These are phyloP conservation scores for Mucor lusitanicus DNA, from an alignment of 371 early-diverging fungal species.

Conservation along the genomic window DNA sequence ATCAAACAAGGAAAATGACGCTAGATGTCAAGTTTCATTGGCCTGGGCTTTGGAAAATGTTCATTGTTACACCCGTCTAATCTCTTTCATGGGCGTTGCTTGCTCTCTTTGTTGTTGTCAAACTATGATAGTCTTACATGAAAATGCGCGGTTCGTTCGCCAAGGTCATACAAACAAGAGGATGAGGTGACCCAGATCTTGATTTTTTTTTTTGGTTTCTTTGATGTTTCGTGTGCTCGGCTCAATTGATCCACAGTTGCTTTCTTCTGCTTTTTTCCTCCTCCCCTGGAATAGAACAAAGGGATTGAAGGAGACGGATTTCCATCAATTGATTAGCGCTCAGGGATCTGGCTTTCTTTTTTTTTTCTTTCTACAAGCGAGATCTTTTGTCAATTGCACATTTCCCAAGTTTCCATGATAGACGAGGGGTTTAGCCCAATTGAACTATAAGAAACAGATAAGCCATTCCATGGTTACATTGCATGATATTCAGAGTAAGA, in stretches of 20 bases:
- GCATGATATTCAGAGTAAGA: background rate
- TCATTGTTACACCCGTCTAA: slow-evolving; percentile 1
- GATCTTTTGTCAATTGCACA: background rate
- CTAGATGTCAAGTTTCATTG: slow-evolving; percentile 1
- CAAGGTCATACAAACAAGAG: background rate
- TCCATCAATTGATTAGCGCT: background rate
- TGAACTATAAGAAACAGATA: background rate
- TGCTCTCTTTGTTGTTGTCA: background rate
- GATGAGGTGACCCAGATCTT: background rate
- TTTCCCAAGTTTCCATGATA: background rate
- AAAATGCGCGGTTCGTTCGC: background rate
- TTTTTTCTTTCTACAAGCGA: background rate
- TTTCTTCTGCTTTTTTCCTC: background rate
- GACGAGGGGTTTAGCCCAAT: background rate
- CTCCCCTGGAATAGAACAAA: background rate
- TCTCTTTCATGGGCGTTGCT: background rate
- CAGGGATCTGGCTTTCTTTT: background rate
- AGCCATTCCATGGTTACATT: background rate
- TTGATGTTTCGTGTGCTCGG: background rate
- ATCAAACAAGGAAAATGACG: background rate
- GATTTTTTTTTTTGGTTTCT: background rate
- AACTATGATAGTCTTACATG: background rate
- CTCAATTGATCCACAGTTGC: background rate
- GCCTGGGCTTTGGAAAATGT: background rate
- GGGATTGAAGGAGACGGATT: background rate